Evolutionary conservation across 2,329 filamentous ascomycete genomes (phyloP).

Genomic region (Phialophora tarda): DNA sequence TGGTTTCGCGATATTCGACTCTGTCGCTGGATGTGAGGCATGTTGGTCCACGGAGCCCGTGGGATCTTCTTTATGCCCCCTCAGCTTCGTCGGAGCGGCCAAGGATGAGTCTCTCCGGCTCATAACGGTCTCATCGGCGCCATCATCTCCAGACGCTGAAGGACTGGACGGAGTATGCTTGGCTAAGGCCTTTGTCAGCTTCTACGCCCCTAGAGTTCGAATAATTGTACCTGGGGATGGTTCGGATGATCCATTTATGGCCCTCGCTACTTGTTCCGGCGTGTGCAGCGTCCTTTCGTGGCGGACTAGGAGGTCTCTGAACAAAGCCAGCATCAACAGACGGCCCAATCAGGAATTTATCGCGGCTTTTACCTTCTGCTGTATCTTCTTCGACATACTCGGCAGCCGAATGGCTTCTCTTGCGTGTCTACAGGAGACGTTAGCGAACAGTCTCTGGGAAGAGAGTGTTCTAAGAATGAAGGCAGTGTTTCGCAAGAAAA

Average conservation of each 20-base stretch:
- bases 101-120: neutral
- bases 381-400: slow-evolving; percentile 45
- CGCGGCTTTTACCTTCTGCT: slow-evolving; percentile 42
- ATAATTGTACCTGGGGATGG: slow-evolving; percentile 8
- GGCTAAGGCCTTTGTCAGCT: slow-evolving; percentile 8
- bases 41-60: neutral
- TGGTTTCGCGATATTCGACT: neutral
- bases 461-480: neutral
- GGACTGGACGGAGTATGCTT: slow-evolving; percentile 4
- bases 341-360: neutral
- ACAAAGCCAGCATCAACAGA: slow-evolving; percentile 12
- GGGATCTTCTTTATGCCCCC: neutral
- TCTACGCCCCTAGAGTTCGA: neutral
- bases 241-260: slow-evolving; percentile 8
- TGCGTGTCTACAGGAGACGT: slow-evolving; percentile 40
- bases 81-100: neutral
- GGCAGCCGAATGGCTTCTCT: slow-evolving; percentile 45
- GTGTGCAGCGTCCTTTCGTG: slow-evolving; percentile 46
- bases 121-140: slow-evolving; percentile 1
- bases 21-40: neutral
- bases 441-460: neutral
- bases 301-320: slow-evolving; percentile 46
- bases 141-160: slow-evolving; percentile 8
- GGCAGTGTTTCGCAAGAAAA: neutral
- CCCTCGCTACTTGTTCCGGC: slow-evolving; percentile 38